phyloP scores from a whole-genome alignment of 768 basidiomycete genomes.

The Macrolepiota albuminosa region DNA sequence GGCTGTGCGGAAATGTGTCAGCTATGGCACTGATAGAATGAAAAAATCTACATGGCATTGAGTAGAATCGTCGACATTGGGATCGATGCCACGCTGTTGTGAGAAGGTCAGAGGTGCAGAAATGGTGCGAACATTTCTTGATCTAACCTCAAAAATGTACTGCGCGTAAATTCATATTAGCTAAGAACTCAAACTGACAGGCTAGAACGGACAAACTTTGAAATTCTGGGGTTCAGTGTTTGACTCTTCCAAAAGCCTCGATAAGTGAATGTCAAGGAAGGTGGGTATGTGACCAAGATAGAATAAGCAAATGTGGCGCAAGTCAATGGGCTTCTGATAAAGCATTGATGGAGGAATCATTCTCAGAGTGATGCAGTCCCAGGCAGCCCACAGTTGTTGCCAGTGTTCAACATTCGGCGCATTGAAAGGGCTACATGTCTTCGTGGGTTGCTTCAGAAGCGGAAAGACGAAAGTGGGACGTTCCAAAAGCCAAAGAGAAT shows the following conservation, averaged over 20 bases:
- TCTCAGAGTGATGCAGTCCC: conserved; percentile 78
- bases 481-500: conserved; percentile 90
- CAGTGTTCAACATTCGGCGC: conserved; percentile 77
- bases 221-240: conserved; percentile 83
- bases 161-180: conserved; percentile 21
- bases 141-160: conserved; percentile 72
- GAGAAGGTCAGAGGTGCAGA: background rate
- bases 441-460: conserved; percentile 39
- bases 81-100: conserved; percentile 87
- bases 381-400: conserved; percentile 78
- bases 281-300: conserved; percentile 93
- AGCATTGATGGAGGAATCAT: conserved; percentile 90
- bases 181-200: conserved; percentile 10
- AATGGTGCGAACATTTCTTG: background rate
- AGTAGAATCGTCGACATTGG: conserved; percentile 86
- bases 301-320: conserved; percentile 96
- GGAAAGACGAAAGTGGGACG: conserved; percentile 80
- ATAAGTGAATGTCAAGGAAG: conserved; percentile 89
- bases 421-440: conserved; percentile 46
- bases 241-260: conserved; percentile 65
- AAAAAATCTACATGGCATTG: conserved; percentile 67
- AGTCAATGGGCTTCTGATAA: conserved; percentile 85
- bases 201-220: conserved; percentile 37
- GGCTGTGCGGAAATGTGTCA: conserved; percentile 38
- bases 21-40: background rate